Evolutionary conservation across 139 green algal species (phyloP), one percentile per base, ranked within the genome.

Genomic region (Chlamydomonas eustigma): DNA sequence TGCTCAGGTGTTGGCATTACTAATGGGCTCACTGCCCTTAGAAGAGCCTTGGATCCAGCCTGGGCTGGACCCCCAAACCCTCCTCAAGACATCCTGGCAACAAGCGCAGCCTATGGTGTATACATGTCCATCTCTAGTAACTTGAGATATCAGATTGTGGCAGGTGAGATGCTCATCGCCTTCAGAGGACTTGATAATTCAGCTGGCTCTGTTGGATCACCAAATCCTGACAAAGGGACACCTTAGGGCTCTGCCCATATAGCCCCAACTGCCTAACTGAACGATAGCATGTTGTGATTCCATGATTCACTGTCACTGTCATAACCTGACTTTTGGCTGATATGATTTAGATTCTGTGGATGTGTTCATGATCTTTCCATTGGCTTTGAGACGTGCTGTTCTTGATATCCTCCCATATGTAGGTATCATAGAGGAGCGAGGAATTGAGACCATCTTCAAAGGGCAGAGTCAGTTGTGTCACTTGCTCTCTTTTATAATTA

Each of bases 91-190:
- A 87, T 97, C 70, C 38, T 97, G 3, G 67, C 70, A 12, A 97
- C 91, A 37, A 91, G 80, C 36, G 74, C 88, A 1, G 90, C 89
- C 0, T 99, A 99, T 77, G 96, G 90, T n/a, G 77, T 85, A 0
- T 99, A 98, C 90, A 99, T 99, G 95, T 90, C 88, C 25, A 80
- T 91, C 6, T 94, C 85, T 24, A 91, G 80, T 81, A 99, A 99
- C 88, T 76, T 99, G 66, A 88, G 93, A 12, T 95, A 89, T 71
- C 84, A 85, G 73, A 67, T 81, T 33, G 51, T 80, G 69, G 75
- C 75, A 37, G 75, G 74, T 79, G 64, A 44, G 73, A 22, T 22
- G 44, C 44, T 58, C 12, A n/a, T n/a, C n/a, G n/a, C n/a, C n/a
- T n/a, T n/a, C n/a, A n/a, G n/a, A n/a, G n/a, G n/a, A n/a, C n/a